These are phyloP conservation scores for Pelargonium citronellum DNA, from an alignment of 441 rosid genomes.

Conservation along the genomic window DNA sequence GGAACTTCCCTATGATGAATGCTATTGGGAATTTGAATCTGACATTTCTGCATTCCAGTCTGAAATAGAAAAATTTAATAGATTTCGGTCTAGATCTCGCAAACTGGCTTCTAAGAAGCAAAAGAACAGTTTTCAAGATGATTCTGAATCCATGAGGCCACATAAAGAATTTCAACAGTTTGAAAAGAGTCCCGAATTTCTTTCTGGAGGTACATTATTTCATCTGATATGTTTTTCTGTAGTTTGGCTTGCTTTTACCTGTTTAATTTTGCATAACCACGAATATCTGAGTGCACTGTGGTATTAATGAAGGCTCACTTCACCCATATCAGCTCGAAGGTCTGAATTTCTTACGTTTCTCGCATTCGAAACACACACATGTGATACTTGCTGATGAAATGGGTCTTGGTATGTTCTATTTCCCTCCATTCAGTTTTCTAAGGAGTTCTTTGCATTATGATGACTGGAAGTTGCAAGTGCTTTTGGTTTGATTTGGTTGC, in stretches of 20 bases:
- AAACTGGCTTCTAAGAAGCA: conserved; percentile 43
- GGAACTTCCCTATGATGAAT: conserved; percentile 95
- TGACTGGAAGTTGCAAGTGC: conserved; percentile 14
- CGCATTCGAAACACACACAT: conserved; percentile 95
- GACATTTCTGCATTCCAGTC: conserved; percentile 85
- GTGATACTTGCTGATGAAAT: conserved; percentile 99
- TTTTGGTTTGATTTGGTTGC: conserved; percentile 24
- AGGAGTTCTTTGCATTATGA: conserved; percentile 12
- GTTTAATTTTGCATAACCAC: conserved; percentile 5
- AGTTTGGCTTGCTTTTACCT: conserved; percentile 16
- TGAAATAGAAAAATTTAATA: conserved; percentile 72
- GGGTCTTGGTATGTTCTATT: conserved; percentile 66
- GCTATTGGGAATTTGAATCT: conserved; percentile 93
- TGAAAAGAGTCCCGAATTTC: conserved; percentile 83
- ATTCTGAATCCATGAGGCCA: conserved; percentile 49
- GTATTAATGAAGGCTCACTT: conserved; percentile 61
- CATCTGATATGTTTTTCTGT: conserved; percentile 10
- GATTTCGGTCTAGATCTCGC: conserved; percentile 57
- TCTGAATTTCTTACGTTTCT: conserved; percentile 84
- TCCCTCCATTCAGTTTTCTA: not conserved
- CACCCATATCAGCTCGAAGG: conserved; percentile 99
- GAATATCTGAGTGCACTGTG: not conserved
- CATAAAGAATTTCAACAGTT: conserved; percentile 74
- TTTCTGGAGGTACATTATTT: conserved; percentile 66
- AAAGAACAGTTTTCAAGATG: conserved; percentile 38